Base-by-base conservation (phyloP, 495 filamentous ascomycete species). In the Daldinia caldariorum region DNA sequence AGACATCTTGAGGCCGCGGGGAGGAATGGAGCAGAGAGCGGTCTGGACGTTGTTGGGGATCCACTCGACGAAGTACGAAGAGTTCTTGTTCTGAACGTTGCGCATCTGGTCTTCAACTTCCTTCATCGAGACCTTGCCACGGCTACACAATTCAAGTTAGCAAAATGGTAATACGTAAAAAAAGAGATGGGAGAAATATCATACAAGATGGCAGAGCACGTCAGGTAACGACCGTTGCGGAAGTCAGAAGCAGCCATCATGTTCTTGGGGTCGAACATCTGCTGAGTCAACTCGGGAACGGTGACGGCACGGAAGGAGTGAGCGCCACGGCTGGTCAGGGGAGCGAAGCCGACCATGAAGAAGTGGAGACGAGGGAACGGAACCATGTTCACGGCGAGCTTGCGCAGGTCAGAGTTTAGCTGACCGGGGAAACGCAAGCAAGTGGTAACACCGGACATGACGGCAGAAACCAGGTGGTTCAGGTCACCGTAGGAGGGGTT, bases 261-360 rank as follows among this genome's bases (percentile, higher is more conserved):
- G 89, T 99, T 99, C 92, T 99, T 99, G 78, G 95, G 95, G 87
- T 99, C 95, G 87, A 93, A 99, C 94, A 99, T 99, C 84, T 99
- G 95, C 87, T 99, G 95, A 78, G 95, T 99, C 82, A 99, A 88
- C 88, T 99, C 95, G 37, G 96, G 95, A 66, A 99, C 95, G 78
- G 89, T 92, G 81, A 99, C 90, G 70, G 96, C 94, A 79, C 95
- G 96, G 95, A 98, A 99, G 68, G 90, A 90, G 88, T 94, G 79
- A 75, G 94, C 89, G 77, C 94, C 93, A 82, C 95, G 93, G 88
- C 92, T 94, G 80, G 95, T 99, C 73, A 99, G 89, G 79, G 95
- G 95, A 81, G 95, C 94, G 83, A 99, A 99, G 80, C 95, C 95
- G 80, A 99, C 96, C 95, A 99, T 99, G 91, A 99, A 99, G 92